Percentiles rank a stretch among this genome's conserved stretches.
Conservation (phyloP, 495 filamentous ascomycete species). For the Bacidia rubella region DNA sequence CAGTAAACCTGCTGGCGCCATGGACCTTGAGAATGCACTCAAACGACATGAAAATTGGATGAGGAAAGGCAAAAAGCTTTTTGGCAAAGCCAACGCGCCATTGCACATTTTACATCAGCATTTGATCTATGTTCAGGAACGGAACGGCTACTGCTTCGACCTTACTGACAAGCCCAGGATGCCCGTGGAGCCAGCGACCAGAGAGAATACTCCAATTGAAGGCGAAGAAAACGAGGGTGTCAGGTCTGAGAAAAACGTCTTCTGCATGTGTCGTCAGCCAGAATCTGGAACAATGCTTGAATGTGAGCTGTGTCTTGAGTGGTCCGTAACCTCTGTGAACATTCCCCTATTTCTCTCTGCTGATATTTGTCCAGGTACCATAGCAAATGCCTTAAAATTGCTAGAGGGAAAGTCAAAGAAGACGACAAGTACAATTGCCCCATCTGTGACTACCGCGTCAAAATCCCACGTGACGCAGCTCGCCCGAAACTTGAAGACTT, state of each 20-base stretch:
- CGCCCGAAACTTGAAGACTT: slow-evolving; percentile 92
- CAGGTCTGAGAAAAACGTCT: slow-evolving; percentile 57
- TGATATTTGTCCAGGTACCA: slow-evolving; percentile 60
- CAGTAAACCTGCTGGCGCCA: slow-evolving; percentile 77
- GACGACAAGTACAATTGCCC: slow-evolving; percentile 98
- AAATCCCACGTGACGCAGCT: slow-evolving; percentile 96
- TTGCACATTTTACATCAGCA: slow-evolving; percentile 86
- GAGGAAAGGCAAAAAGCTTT: slow-evolving; percentile 94
- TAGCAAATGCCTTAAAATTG: slow-evolving; percentile 96
- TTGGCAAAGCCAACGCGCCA: slow-evolving; percentile 96
- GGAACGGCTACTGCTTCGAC: slow-evolving; percentile 85
- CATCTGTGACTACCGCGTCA: slow-evolving; percentile 93
- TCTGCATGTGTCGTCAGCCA: slow-evolving; percentile 86
- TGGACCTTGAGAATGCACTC: slow-evolving; percentile 89
- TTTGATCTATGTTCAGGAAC: slow-evolving; percentile 83
- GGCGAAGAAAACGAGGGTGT: slow-evolving; percentile 39
- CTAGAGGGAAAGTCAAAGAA: slow-evolving; percentile 92
- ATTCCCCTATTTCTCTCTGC: neutral
- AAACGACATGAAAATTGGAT: slow-evolving; percentile 99
- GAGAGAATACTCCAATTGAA: slow-evolving; percentile 68
- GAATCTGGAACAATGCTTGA: slow-evolving; percentile 99
- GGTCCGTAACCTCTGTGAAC: slow-evolving; percentile 37
- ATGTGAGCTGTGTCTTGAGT: slow-evolving; percentile 95
- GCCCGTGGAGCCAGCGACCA: slow-evolving; percentile 81
- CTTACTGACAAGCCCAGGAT: slow-evolving; percentile 76